Percentiles rank a stretch among this genome's conserved stretches.
Conservation (phyloP, 192 early-diverging fungal species). For the Anaeromyces robustus region DNA sequence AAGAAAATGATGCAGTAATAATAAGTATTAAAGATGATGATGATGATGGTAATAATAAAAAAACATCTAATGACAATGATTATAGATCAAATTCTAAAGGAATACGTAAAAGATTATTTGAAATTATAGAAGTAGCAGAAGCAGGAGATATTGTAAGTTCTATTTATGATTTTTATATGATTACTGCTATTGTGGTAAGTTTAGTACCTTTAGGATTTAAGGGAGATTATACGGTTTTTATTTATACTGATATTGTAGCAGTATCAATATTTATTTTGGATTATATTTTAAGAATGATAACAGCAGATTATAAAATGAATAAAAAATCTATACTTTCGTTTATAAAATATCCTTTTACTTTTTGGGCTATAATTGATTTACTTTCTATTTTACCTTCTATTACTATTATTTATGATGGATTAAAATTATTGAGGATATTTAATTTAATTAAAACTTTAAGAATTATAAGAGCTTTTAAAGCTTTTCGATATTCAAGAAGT, state of each 20-base stretch:
- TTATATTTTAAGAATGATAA: neutral
- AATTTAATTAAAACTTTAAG: too few species aligned
- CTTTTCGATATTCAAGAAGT: too few species aligned
- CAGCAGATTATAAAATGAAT: neutral
- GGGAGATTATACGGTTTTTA: neutral
- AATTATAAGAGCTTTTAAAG: too few species aligned
- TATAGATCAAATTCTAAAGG: too few species aligned
- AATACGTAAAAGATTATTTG: neutral
- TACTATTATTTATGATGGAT: too few species aligned
- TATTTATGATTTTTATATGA: neutral
- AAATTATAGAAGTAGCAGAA: neutral
- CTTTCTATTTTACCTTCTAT: too few species aligned
- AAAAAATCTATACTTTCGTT: neutral
- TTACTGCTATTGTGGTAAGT: neutral
- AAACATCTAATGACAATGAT: too few species aligned
- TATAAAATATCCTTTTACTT: neutral
- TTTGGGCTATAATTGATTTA: neutral
- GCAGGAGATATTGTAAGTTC: neutral
- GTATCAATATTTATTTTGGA: neutral
- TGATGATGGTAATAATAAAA: too few species aligned
- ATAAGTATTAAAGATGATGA: too few species aligned
- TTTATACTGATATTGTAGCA: neutral
- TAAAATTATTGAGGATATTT: too few species aligned
- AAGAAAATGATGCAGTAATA: too few species aligned
- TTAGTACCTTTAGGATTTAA: neutral